Conservation (phyloP, 306 rosid species). For the Hippophae gyantsensis region DNA sequence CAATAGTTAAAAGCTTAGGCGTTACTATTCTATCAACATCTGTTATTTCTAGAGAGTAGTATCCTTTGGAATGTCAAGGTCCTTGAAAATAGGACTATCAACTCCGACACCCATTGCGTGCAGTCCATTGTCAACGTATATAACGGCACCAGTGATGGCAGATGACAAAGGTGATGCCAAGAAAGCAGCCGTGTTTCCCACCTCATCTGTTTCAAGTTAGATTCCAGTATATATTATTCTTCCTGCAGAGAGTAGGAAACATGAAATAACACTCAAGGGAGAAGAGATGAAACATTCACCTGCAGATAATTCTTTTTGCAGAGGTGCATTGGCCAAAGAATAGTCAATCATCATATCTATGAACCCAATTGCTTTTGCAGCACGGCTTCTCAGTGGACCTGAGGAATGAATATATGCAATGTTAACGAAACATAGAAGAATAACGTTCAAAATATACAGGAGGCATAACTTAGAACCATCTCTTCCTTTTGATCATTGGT, state of each 20-base stretch:
- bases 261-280: neutral
- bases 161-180: conserved; percentile 79
- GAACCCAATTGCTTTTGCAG: conserved; percentile 92
- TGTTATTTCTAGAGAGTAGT: neutral
- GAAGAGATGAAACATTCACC: conserved; percentile 29
- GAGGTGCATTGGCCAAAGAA: conserved; percentile 74
- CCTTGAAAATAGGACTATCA: conserved; percentile 45
- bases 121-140: conserved; percentile 77
- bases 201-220: conserved; percentile 58
- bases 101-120: conserved; percentile 88
- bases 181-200: conserved; percentile 80
- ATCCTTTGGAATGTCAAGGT: conserved; percentile 33
- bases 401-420: neutral
- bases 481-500: no score
- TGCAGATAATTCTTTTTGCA: conserved; percentile 78
- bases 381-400: conserved; percentile 96
- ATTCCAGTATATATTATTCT: neutral
- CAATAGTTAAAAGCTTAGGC: no score
- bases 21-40: no score
- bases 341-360: conserved; percentile 91
- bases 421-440: no score
- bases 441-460: no score
- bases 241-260: no score
- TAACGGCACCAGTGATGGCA: conserved; percentile 67
- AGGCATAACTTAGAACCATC: no score